Evolutionary conservation across 2,329 filamentous ascomycete species (phyloP), one percentile per base, ranked within the genome.

Genomic region (Septoria petroselini): DNA sequence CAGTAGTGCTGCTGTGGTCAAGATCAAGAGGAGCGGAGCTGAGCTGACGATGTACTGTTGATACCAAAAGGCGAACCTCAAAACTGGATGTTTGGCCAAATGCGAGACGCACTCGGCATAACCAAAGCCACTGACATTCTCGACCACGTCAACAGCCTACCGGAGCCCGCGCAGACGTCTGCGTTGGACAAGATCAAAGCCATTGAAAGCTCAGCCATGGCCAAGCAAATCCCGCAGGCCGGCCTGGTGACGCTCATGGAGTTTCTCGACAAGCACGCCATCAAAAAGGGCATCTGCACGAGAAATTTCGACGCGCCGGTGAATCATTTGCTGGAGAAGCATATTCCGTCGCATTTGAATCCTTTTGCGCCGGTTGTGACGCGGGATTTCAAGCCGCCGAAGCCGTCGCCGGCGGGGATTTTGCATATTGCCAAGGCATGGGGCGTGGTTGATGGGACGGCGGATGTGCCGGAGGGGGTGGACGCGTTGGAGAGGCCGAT

Each of bases 41-140:
- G 7, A 6, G n/a, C 11, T 17, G 7, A 19, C 21, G 7, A 19
- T 30, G 6, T 12, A 18, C 29, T 21, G 35, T 57, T 56, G n/a
- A 15, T 12, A 35, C 19, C 59, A 56, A 48, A 61, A 75, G 95
- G 90, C 67, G 74, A 91, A 50, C 91, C 91, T 0, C 91, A 97
- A 71, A 93, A 86, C 61, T 88, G 95, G 78, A 98, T 97, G 91
- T 97, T 97, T 71, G 69, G 72, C 15, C 79, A 94, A 65, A 97
- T 98, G 91, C 85, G 81, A 69, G 66, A 73, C 11, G 84, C 82
- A 6, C 79, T 97, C 12, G 76, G 75, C 41, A 96, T 97, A 60
- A 68, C 81, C 55, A 85, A 84, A 66, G 71, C 74, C 29, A 74
- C 76, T 63, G 93, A 98, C 70, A 97, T 98, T 65, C 83, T 98